Base-by-base conservation (phyloP, 1,139 yeast genomes). In the Suhomyces chickasaworum region DNA sequence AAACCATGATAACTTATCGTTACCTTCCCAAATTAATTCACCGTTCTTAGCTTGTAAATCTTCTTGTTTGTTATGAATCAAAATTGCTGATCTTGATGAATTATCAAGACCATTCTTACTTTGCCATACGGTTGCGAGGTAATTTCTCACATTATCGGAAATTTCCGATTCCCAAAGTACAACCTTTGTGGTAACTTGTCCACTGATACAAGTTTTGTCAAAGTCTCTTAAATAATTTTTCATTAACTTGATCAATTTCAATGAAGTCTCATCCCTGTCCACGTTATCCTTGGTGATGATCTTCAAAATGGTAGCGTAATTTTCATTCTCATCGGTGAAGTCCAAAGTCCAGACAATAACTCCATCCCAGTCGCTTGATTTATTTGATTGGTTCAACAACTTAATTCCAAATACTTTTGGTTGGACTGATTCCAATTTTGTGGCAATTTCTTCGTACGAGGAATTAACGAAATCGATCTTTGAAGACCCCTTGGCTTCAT, bases 1-100 rank as follows among this genome's bases (percentile, higher is more conserved):
- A 51, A 73, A 75, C 80, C 80, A 75, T 4, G 77, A 71, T 42
- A 76, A 56, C 54, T 76, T 75, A 43, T 63, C 70, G 52, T 76
- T 76, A 36, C 68, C 68, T 51, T 70, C 79, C 80, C 80, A 75
- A 18, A 73, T 55, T 13, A 72, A 46, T 1, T 65, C 55, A 2
- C 55, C 73, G 7, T 47, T 46, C 36, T 50, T 45, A 41, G 71
- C 55, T 33, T 54, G 47, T 7, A 54, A 48, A 31, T 71, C 64
- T 12, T 67, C 72, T 1, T 41, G 48, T 1, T 50, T 50, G 33
- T 60, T 54, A 48, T 63, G 59, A 49, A 69, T 57, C 42, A 62
- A 57, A 7, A 70, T 56, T 7, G 78, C 79, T 41, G 77, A 68
- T 41, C 69, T 55, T 4, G 78, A 73, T 1, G 65, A 47, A 49